Conservation (phyloP, 2,329 filamentous ascomycete species). For the Gyromitra esculenta region DNA sequence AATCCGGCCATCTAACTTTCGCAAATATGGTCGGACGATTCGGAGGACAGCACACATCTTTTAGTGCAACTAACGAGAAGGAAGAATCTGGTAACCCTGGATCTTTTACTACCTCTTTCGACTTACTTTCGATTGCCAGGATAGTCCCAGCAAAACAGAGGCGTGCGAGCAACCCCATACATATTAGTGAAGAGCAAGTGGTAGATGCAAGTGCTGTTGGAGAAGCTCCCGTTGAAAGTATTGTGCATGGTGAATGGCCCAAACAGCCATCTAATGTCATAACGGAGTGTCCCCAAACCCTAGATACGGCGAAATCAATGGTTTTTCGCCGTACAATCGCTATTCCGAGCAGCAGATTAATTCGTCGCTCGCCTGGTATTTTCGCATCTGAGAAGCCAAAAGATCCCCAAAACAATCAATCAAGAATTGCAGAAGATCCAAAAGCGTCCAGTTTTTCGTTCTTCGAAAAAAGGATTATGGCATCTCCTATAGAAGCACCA, state of each 20-base stretch:
- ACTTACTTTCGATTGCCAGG: slow-evolving; percentile 41
- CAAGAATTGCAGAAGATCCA: background rate
- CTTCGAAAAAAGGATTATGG: slow-evolving; percentile 3
- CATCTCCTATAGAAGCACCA: background rate
- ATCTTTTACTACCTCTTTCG: slow-evolving; percentile 39
- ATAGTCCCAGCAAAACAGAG: slow-evolving; percentile 37
- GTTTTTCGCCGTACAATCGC: slow-evolving; percentile 34
- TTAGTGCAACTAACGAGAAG: background rate
- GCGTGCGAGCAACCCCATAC: slow-evolving; percentile 12
- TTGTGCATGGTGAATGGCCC: slow-evolving; percentile 26
- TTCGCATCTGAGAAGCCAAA: background rate
- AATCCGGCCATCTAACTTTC: slow-evolving; percentile 5
- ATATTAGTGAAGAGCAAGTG: slow-evolving; percentile 11
- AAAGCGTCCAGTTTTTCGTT: background rate
- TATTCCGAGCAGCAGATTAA: slow-evolving; percentile 19
- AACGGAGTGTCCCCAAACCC: background rate
- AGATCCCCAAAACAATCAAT: background rate
- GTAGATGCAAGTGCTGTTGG: slow-evolving; percentile 10
- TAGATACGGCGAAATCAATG: slow-evolving; percentile 33
- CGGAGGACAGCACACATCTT: slow-evolving; percentile 1
- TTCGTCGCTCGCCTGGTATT: background rate
- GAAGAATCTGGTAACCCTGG: slow-evolving; percentile 25
- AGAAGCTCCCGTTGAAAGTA: slow-evolving; percentile 5
- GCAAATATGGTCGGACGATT: slow-evolving; percentile 22
- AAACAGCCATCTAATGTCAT: slow-evolving; percentile 4